phyloP scores from a whole-genome alignment of 2,329 filamentous ascomycete genomes.

The Cercospora sp. region DNA sequence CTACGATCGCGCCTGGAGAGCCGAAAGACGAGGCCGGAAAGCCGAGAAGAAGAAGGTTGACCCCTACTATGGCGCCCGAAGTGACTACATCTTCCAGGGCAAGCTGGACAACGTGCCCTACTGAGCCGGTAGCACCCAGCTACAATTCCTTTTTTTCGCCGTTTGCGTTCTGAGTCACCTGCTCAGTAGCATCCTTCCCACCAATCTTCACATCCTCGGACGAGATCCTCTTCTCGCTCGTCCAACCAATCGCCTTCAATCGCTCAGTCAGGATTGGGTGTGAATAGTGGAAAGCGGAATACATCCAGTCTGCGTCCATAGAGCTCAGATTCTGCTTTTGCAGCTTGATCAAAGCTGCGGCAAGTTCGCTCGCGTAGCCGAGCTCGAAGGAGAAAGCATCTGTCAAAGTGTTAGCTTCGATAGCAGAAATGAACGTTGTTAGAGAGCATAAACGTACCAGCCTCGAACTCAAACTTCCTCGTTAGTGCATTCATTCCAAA shows the following conservation, averaged over 20 bases:
- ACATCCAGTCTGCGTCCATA: slow-evolving; percentile 99
- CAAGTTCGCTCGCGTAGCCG: slow-evolving; percentile 80
- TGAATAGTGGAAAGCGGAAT: slow-evolving; percentile 97
- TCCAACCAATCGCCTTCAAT: slow-evolving; percentile 87
- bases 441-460: slow-evolving; percentile 54
- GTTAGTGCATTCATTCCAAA: slow-evolving; percentile 94
- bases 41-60: too few relatives aligned
- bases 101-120: not conserved
- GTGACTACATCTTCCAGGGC: not conserved
- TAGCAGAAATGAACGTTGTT: not conserved
- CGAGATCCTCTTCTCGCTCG: slow-evolving; percentile 60
- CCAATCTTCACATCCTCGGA: slow-evolving; percentile 43
- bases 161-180: not conserved
- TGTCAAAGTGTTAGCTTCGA: slow-evolving; percentile 32
- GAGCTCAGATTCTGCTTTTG: slow-evolving; percentile 97
- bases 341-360: slow-evolving; percentile 87
- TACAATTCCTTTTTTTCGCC: slow-evolving; percentile 20
- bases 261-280: slow-evolving; percentile 95
- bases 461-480: slow-evolving; percentile 93
- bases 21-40: too few relatives aligned
- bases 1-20: too few relatives aligned
- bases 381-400: slow-evolving; percentile 82
- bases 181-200: slow-evolving; percentile 11
- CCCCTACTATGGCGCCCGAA: not conserved
- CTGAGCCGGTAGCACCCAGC: not conserved